Percentiles rank a stretch among this genome's conserved stretches.
phyloP scores from a whole-genome alignment of 768 basidiomycete genomes.

The Clitopilus hobsonii region DNA sequence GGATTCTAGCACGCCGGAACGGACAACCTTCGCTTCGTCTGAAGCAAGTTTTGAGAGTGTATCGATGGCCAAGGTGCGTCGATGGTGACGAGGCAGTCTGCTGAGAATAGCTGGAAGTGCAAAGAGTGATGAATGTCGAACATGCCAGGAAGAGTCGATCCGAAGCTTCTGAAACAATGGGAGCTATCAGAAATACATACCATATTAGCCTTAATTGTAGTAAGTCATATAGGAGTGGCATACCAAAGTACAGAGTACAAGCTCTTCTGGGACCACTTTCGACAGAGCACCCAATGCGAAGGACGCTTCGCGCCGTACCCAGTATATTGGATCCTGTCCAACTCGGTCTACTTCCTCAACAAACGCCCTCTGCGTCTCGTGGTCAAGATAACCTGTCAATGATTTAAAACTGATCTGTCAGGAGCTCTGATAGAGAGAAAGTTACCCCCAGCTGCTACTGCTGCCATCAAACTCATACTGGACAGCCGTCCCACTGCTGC shows the following conservation, averaged over 20 bases:
- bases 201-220: slow-evolving; percentile 5
- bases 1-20: slow-evolving; percentile 77
- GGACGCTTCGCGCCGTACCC: slow-evolving; percentile 82
- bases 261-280: slow-evolving; percentile 77
- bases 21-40: slow-evolving; percentile 65
- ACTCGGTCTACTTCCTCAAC: slow-evolving; percentile 73
- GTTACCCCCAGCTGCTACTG: slow-evolving; percentile 73
- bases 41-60: slow-evolving; percentile 57
- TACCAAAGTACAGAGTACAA: slow-evolving; percentile 62
- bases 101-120: slow-evolving; percentile 77
- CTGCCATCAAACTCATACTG: slow-evolving; percentile 91
- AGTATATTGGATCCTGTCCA: slow-evolving; percentile 60
- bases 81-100: slow-evolving; percentile 52
- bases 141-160: slow-evolving; percentile 70
- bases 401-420: slow-evolving; percentile 3
- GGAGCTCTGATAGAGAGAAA: not conserved
- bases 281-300: slow-evolving; percentile 87
- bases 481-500: slow-evolving; percentile 82
- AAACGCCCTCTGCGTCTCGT: slow-evolving; percentile 56
- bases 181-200: slow-evolving; percentile 57
- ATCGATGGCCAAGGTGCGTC: slow-evolving; percentile 61
- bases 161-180: slow-evolving; percentile 72
- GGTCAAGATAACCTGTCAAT: slow-evolving; percentile 45
- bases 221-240: slow-evolving; percentile 13
- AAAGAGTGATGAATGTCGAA: slow-evolving; percentile 84